Evolutionary conservation across 345 rosid genomes (phyloP).

Genomic region (Boechera retrofracta): DNA sequence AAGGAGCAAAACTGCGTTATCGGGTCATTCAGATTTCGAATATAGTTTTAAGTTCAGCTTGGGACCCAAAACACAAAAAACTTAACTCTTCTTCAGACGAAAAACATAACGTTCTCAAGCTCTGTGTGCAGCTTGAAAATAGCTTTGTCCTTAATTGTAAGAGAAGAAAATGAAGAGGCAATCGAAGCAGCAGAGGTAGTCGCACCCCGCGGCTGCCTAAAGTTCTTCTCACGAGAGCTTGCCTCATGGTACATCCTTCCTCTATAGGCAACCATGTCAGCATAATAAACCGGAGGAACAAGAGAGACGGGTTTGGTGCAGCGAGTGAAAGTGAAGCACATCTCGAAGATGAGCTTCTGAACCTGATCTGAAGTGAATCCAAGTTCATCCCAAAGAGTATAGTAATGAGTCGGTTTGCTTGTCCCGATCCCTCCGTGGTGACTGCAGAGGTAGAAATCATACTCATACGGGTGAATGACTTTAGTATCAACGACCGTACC

Average conservation of each 20-base stretch:
- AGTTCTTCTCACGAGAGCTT: slow-evolving; percentile 34
- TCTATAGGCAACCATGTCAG: slow-evolving; percentile 82
- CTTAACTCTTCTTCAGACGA: slow-evolving; percentile 51
- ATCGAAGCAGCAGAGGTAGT: slow-evolving; percentile 53
- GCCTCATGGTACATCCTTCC: slow-evolving; percentile 79
- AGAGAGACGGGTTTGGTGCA: slow-evolving; percentile 86
- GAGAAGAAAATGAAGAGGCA: slow-evolving; percentile 50
- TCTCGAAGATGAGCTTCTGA: slow-evolving; percentile 71
- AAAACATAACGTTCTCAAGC: slow-evolving; percentile 74
- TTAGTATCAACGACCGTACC: slow-evolving; percentile 82
- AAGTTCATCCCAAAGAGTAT: slow-evolving; percentile 77
- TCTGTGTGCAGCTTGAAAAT: slow-evolving; percentile 61
- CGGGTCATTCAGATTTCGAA: slow-evolving; percentile 41
- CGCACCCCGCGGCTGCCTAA: slow-evolving; percentile 32
- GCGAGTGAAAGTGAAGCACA: slow-evolving; percentile 88
- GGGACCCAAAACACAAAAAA: slow-evolving; percentile 49
- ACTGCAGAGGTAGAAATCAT: slow-evolving; percentile 81
- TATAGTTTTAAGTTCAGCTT: slow-evolving; percentile 13
- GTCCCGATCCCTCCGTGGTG: slow-evolving; percentile 83
- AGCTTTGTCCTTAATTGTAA: slow-evolving; percentile 52
- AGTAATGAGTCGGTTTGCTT: slow-evolving; percentile 88
- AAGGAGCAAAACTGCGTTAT: slow-evolving; percentile 51
- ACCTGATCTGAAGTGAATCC: slow-evolving; percentile 64
- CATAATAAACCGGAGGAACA: slow-evolving; percentile 85
- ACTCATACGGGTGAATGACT: slow-evolving; percentile 76